Base-by-base conservation (phyloP, 805 yeast genomes). In the Saccharomycopsis malanga region DNA sequence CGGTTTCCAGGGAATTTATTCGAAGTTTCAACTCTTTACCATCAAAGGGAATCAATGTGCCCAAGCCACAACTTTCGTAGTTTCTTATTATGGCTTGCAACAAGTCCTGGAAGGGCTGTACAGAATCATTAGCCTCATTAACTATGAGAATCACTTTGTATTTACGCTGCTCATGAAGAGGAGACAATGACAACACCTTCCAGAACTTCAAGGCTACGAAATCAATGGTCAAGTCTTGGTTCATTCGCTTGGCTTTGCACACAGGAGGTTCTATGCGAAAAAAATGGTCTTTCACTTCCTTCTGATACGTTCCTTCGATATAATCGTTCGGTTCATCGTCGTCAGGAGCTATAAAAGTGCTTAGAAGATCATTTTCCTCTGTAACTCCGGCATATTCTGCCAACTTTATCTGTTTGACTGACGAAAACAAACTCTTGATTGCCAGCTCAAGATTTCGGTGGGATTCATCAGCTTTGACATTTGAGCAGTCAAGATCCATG, bases 161-260 rank as follows among this genome's bases (percentile, higher is more conserved):
- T 49, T 74, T 66, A 52, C 82, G 81, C 1, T 65, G 61, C 1
- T 71, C 72, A 21, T 61, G 59, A 5, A 73, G 55, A 0, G 91
- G 86, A 38, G 72, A 71, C 42, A 83, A 68, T 49, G 76, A 74
- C 55, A 84, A 58, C 38, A 70, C 63, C 55, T 68, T 77, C 88
- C 82, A 81, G 56, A 73, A 74, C 49, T 63, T 61, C 15, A 73
- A 60, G 41, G 75, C 77, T 27, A 70, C 65, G 55, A 71, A 70
- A 58, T 71, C 77, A 36, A 73, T 67, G 29, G 67, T 72, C 48
- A 69, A 64, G 24, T 59, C 66, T 42, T 70, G 66, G 40, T 69
- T 65, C 43, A 63, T 45, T 18, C 73, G 53, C 47, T 59, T 64
- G 3, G 68, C 62, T 35, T 58, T 66, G 15, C 69, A 42, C 18